Conservation (phyloP, 768 basidiomycete genomes). For the Suillus subalutaceus region DNA sequence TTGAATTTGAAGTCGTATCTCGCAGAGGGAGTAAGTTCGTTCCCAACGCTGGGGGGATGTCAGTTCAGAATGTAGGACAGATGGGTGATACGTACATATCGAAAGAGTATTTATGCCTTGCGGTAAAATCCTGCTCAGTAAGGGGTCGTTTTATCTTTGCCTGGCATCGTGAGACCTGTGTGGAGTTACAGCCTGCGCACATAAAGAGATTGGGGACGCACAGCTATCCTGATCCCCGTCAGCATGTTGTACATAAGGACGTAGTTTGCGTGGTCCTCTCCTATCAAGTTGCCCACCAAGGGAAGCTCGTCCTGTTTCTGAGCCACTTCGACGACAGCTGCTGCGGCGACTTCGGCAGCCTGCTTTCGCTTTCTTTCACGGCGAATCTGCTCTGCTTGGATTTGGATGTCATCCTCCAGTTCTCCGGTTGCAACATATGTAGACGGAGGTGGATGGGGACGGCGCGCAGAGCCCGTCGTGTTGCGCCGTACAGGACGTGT, state of each 20-base stretch:
- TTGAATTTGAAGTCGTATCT: constrained; percentile 99
- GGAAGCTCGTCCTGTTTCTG: constrained; percentile 52
- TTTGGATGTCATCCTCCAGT: constrained; percentile 66
- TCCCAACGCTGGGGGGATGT: constrained; percentile 70
- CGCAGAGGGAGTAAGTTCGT: constrained; percentile 96
- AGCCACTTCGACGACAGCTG: constrained; percentile 36
- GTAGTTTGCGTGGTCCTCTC: constrained; percentile 98
- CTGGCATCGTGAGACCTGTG: constrained; percentile 90
- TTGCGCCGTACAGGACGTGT: constrained; percentile 61
- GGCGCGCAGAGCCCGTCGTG: constrained; percentile 62
- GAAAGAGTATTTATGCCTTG: constrained; percentile 94
- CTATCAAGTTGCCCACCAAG: constrained; percentile 92
- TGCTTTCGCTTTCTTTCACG: constrained; percentile 79
- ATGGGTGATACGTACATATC: constrained; percentile 71
- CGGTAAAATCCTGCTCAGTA: constrained; percentile 83
- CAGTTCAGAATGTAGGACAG: constrained; percentile 10
- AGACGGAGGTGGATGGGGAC: constrained; percentile 31
- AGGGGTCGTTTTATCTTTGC: constrained; percentile 90
- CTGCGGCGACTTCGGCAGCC: constrained; percentile 64
- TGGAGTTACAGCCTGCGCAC: constrained; percentile 18
- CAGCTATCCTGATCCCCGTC: constrained; percentile 95
- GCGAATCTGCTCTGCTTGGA: constrained; percentile 87
- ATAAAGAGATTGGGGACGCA: constrained; percentile 40
- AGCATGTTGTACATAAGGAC: constrained; percentile 99
- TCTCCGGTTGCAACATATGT: constrained; percentile 44